Percentiles rank a stretch among this genome's conserved stretches.
Evolutionary conservation across 2,329 filamentous ascomycete genomes (phyloP).

Genomic region (Esteya vermicola): DNA sequence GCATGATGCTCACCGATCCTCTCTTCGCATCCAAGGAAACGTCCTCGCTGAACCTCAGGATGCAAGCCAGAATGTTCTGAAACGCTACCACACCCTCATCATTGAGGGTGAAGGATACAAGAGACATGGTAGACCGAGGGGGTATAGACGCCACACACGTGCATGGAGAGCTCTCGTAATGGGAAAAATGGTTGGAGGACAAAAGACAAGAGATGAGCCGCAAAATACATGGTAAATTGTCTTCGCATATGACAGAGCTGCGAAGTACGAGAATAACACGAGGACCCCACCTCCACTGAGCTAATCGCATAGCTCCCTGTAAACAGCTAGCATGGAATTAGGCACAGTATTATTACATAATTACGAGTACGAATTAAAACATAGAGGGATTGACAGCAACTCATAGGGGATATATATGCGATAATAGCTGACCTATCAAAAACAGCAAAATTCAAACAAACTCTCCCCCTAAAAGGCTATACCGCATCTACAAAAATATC

Average conservation of each 20-base stretch:
- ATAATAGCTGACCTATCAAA: too few relatives aligned
- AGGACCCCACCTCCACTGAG: neutral
- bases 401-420: too few relatives aligned
- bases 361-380: neutral
- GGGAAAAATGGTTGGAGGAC: neutral
- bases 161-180: too few relatives aligned
- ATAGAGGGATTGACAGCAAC: neutral
- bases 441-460: neutral
- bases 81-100: conserved; percentile 58
- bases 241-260: too few relatives aligned
- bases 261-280: too few relatives aligned
- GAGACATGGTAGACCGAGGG: too few relatives aligned
- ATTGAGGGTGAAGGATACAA: conserved; percentile 59
- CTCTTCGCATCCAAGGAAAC: conserved; percentile 60
- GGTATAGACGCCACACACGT: too few relatives aligned
- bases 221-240: too few relatives aligned
- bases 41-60: conserved; percentile 67
- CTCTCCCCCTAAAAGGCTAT: neutral
- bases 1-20: conserved; percentile 46
- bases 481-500: too few relatives aligned
- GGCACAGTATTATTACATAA: neutral
- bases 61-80: conserved; percentile 59
- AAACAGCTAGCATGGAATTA: neutral
- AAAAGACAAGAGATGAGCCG: neutral
- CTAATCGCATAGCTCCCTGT: too few relatives aligned